Conservation (phyloP, 345 rosid genomes). For the Cardiospermum halicacabum region DNA sequence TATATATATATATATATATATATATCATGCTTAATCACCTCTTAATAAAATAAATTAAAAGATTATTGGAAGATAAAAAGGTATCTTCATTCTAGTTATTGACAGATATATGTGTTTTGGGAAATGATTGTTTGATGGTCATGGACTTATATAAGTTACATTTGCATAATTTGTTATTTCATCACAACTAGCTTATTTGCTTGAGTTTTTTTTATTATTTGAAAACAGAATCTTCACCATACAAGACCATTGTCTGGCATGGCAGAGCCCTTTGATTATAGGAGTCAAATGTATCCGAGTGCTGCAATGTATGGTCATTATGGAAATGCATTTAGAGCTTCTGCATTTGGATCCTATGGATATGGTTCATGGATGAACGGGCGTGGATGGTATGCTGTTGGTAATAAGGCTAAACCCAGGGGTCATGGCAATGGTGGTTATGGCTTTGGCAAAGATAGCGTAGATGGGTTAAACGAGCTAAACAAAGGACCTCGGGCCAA, state of each 20-base stretch:
- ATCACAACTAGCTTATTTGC: neutral
- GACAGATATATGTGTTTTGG: neutral
- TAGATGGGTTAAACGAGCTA: slow-evolving; percentile 71
- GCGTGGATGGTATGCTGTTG: slow-evolving; percentile 54
- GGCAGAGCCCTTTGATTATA: slow-evolving; percentile 41
- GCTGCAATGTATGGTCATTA: slow-evolving; percentile 49
- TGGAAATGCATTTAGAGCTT: slow-evolving; percentile 36
- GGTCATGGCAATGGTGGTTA: slow-evolving; percentile 34
- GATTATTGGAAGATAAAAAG: neutral
- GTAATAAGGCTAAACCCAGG: slow-evolving; percentile 47
- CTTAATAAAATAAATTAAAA: neutral
- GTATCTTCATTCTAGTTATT: neutral
- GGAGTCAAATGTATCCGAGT: slow-evolving; percentile 47
- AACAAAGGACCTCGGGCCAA: slow-evolving; percentile 72
- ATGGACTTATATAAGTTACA: neutral
- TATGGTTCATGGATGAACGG: slow-evolving; percentile 62
- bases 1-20: too few species aligned
- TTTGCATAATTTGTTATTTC: neutral
- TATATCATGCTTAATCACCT: too few species aligned
- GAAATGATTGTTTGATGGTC: neutral
- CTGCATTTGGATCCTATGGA: slow-evolving; percentile 49
- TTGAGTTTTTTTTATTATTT: neutral
- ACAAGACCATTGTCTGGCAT: slow-evolving; percentile 36
- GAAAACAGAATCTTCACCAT: slow-evolving; percentile 32
- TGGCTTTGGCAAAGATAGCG: slow-evolving; percentile 52